Percentiles rank a stretch among this genome's conserved stretches.
Evolutionary conservation across 2,329 filamentous ascomycete genomes (phyloP).

Genomic region (Ceratocystis harringtonii): DNA sequence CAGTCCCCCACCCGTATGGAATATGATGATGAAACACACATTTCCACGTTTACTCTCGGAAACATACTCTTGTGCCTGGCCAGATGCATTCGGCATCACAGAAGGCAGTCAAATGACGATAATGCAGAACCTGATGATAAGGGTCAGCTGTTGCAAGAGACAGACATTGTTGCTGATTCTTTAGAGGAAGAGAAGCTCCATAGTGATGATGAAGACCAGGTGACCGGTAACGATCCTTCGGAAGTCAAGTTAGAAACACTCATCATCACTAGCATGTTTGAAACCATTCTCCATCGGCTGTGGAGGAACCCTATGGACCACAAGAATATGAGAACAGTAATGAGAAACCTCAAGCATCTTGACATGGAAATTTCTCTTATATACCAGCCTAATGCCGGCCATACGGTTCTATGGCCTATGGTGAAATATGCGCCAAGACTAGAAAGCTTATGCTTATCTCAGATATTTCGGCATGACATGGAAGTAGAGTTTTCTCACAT

Average conservation of each 20-base stretch:
- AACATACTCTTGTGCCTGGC: background rate
- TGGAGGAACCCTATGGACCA: constrained; percentile 39
- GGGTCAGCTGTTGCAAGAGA: background rate
- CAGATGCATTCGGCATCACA: background rate
- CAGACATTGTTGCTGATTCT: background rate
- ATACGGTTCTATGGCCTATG: background rate
- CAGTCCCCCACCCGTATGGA: background rate
- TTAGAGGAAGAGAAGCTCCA: background rate
- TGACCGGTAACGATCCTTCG: background rate
- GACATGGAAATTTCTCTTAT: constrained; percentile 27
- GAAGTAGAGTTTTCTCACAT: background rate
- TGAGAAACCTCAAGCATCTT: constrained; percentile 31
- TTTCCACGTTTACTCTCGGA: background rate
- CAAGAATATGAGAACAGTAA: constrained; percentile 31
- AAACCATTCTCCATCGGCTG: constrained; percentile 21
- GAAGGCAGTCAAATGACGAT: background rate
- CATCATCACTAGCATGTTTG: background rate
- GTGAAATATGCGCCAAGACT: background rate
- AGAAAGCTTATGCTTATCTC: background rate
- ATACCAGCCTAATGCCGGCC: background rate
- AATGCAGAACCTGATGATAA: background rate
- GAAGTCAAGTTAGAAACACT: background rate
- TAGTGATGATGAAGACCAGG: background rate
- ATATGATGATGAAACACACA: background rate
- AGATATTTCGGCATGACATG: background rate